A percentile compares a stretch with the other conserved stretches of the same genome.
These are phyloP conservation scores for Paramecium caudatum DNA, from an alignment of 73 alveolate species.

Conservation along the genomic window DNA sequence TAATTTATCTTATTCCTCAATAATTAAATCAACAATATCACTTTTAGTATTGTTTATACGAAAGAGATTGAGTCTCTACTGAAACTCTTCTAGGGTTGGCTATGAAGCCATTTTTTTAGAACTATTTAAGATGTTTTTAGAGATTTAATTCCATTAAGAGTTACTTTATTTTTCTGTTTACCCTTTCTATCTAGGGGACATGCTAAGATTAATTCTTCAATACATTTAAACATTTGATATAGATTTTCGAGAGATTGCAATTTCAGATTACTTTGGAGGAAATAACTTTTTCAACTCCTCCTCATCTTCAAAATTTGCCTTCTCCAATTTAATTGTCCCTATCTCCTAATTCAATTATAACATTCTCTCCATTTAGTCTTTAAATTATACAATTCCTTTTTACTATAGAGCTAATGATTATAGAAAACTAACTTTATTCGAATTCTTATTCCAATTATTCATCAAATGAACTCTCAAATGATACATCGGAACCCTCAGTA, in stretches of 20 bases:
- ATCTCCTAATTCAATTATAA: constrained; percentile 55
- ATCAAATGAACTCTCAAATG: constrained; percentile 76
- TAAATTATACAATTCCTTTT: constrained; percentile 63
- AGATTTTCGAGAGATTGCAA: background rate
- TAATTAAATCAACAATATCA: constrained; percentile 69
- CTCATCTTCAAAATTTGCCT: constrained; percentile 50
- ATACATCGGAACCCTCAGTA: constrained; percentile 76
- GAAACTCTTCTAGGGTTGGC: constrained; percentile 73
- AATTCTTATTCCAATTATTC: constrained; percentile 69
- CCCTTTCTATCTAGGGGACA: constrained; percentile 29
- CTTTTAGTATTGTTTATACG: constrained; percentile 53
- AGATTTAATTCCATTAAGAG: constrained; percentile 63
- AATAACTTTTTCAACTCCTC: constrained; percentile 30
- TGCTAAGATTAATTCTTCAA: background rate
- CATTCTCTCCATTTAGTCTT: constrained; percentile 76
- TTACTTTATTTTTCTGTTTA: background rate
- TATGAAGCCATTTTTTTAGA: constrained; percentile 66
- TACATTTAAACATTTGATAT: constrained; percentile 37
- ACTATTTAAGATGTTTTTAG: constrained; percentile 68
- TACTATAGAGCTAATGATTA: constrained; percentile 31
- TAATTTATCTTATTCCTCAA: constrained; percentile 67
- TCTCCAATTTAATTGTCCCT: constrained; percentile 51
- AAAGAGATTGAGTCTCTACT: constrained; percentile 70
- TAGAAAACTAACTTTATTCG: background rate
- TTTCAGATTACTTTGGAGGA: constrained; percentile 6